Evolutionary conservation across 257 asterid genomes (phyloP), one percentile per base, ranked within the genome.

Genomic region (Petunia secreta): DNA sequence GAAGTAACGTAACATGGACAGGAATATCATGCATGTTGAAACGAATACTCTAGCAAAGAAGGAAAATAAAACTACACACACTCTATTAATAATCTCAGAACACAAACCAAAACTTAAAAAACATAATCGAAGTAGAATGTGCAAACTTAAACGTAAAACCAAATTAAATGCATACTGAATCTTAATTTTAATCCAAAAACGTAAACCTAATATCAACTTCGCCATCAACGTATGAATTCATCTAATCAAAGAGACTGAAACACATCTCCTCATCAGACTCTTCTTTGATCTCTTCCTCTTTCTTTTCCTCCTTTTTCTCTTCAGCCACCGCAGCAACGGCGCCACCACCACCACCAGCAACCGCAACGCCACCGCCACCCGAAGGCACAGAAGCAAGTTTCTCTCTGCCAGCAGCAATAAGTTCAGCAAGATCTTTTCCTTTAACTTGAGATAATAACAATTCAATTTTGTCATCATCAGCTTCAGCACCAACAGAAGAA

Each of bases 401-500:
- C 39, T 84, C 87, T 38, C 85, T 81, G 8, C 87, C 87, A 64
- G 85, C 65, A 10, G 87, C 87, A 54, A 84, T 78, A 46, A 84
- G 77, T 60, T 84, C 85, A 15, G 83, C 39, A 13, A 81, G 75
- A 52, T 84, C 87, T 84, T 65, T 84, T 38, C 85, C 85, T 55
- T 75, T 68, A 6, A 84, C 78, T 73, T 81, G 80, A 1, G 84
- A 77, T 36, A 84, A 50, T 38, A 84, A 84, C 58, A 84, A 80
- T 50, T 81, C 83, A 6, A 78, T 81, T 63, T 63, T 81, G 48
- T 75, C 62, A n/a, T 77, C 78, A 11, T 84, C 85, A 38, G 81
- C 84, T 2, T 84, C 87, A 1, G 80, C 77, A 25, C 84, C 87
- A 38, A 84, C 87, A 1, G 83, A 83, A 16, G 77, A 2, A 6